Evolutionary conservation across 805 yeast species (phyloP).

Genomic region (Monosporozyma aerobia): DNA sequence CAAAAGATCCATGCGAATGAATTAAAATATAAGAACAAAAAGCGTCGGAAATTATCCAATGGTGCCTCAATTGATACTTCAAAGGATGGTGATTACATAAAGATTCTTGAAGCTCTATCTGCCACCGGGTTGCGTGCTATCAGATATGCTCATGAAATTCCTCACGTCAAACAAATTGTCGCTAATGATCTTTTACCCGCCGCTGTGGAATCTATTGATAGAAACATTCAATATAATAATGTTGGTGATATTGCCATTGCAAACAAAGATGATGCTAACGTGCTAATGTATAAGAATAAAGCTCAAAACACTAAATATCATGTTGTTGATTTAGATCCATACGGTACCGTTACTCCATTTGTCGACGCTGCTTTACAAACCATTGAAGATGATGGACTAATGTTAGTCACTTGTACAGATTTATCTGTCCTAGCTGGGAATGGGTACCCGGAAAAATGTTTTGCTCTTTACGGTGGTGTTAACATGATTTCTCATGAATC

Average conservation of each 20-base stretch:
- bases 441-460: slow-evolving; percentile 95
- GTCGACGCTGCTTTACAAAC: slow-evolving; percentile 84
- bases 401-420: slow-evolving; percentile 93
- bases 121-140: slow-evolving; percentile 95
- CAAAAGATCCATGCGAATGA: slow-evolving; percentile 11
- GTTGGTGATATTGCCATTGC: slow-evolving; percentile 50
- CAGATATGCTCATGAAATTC: slow-evolving; percentile 86
- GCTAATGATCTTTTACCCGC: slow-evolving; percentile 86
- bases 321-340: slow-evolving; percentile 90
- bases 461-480: slow-evolving; percentile 87
- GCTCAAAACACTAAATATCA: slow-evolving; percentile 48
- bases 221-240: slow-evolving; percentile 61
- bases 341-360: slow-evolving; percentile 95
- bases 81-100: slow-evolving; percentile 39
- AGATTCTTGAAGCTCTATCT: slow-evolving; percentile 79
- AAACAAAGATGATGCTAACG: slow-evolving; percentile 85
- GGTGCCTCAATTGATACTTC: slow-evolving; percentile 10
- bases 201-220: slow-evolving; percentile 73
- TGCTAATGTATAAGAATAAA: slow-evolving; percentile 52
- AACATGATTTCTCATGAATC: slow-evolving; percentile 71
- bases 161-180: slow-evolving; percentile 57
- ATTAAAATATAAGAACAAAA: slow-evolving; percentile 10
- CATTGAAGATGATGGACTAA: slow-evolving; percentile 73
- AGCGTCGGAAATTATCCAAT: slow-evolving; percentile 26
- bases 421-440: slow-evolving; percentile 91